phyloP scores from a whole-genome alignment of 345 rosid species.

The Syzygium oleosum region DNA sequence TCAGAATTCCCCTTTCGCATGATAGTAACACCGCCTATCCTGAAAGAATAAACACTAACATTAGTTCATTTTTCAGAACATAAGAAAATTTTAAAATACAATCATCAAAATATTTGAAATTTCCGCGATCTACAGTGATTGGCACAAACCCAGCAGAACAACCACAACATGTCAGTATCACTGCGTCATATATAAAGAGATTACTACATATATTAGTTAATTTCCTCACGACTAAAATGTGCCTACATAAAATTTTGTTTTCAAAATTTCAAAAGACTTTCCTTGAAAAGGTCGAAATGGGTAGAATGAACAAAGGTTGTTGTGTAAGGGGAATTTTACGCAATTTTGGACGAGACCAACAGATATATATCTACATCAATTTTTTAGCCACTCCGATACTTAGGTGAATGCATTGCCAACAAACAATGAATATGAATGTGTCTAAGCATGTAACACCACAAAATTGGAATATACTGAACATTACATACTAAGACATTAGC shows the following conservation, averaged over 20 bases:
- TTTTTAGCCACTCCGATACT: neutral
- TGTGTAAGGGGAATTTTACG: neutral
- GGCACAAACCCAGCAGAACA: neutral
- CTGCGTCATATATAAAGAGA: neutral
- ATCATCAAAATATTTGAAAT: neutral
- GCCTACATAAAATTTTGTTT: neutral
- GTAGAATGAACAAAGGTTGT: neutral
- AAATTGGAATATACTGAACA: neutral
- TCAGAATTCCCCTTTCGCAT: slow-evolving; percentile 80
- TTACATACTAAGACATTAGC: neutral
- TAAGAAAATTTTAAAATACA: slow-evolving; percentile 3
- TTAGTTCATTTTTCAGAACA: neutral
- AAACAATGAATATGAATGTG: neutral
- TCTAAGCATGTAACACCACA: neutral
- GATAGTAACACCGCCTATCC: slow-evolving; percentile 89
- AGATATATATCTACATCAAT: neutral
- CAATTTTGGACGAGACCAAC: neutral
- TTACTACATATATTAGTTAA: neutral
- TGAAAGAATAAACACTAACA: slow-evolving; percentile 5
- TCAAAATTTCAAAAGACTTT: neutral
- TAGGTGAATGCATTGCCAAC: neutral
- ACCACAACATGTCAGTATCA: neutral
- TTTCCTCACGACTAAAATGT: neutral
- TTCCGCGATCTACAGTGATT: neutral
- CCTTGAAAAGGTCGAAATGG: neutral